Evolutionary conservation across 225 moss, liverwort and hornwort species (phyloP), one percentile per base, ranked within the genome.

Genomic region (Neckera pumila): DNA sequence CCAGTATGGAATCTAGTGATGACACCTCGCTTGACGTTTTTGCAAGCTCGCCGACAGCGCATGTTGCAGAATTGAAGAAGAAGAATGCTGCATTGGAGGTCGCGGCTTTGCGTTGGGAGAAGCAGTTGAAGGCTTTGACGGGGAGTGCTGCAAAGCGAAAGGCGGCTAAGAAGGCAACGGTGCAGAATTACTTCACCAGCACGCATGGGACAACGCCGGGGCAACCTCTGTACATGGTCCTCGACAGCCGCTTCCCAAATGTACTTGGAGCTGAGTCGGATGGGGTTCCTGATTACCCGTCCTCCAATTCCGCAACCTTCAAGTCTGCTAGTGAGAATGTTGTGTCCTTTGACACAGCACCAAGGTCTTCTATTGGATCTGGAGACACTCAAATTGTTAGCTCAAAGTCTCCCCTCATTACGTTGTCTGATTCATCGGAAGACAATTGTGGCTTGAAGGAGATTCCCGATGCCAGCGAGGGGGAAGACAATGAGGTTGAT

Each of bases 281-380:
- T 66, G 36, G 19, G 0, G 0, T 5, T 0, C 10, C 0, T 0
- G 18, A 65, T 9, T 65, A 34, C 3, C 7, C 34, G 3, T 65
- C 65, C 0, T 65, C 10, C 0, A 17, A 34, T 9, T 65, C 10
- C 2, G 0, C 0, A 5, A 0, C 10, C 1, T 2, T 34, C 0
- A 10, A 5, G 1, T 27, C 27, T 3, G 2, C 2, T 12, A 64
- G 9, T 5, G 5, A 64, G 1, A 64, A 17, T 0, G 9, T 5
- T 10, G 2, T 65, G 1, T 65, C 34, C 3, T 9, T 33, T 33
- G 33, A 33, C 17, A 33, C 9, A 17, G 13, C 13, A 61, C 13
- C 13, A 1, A 5, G 61, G 27, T 65, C 65, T 0, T 34, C 10
- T 6, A 27, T 2, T 4, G 5, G 18, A 10, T 65, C 34, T 0